Percentiles rank a stretch among this genome's conserved stretches.
Conservation (phyloP, 2,329 filamentous ascomycete species). For the Thielaviopsis ethacetica region DNA sequence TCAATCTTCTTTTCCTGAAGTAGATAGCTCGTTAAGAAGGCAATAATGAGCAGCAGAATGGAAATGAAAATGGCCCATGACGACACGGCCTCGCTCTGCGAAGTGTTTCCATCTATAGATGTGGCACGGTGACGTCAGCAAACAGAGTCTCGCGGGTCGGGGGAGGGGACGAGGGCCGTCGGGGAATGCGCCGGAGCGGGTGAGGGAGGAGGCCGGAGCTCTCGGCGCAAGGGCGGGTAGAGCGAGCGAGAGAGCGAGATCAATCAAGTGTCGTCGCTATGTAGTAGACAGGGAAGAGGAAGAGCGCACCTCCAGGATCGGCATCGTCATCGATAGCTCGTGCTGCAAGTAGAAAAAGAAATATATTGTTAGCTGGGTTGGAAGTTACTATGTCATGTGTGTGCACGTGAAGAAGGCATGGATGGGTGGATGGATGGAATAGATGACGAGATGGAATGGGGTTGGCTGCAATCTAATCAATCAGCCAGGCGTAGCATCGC, state of each 20-base stretch:
- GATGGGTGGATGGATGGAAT: too few relatives aligned
- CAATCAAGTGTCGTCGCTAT: too few relatives aligned
- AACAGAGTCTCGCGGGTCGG: too few relatives aligned
- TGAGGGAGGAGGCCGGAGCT: too few relatives aligned
- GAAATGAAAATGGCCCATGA: constrained; percentile 97
- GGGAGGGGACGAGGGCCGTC: too few relatives aligned
- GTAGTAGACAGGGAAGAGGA: not conserved
- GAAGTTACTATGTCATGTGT: too few relatives aligned
- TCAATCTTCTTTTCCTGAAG: constrained; percentile 94
- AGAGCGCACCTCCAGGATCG: constrained; percentile 13
- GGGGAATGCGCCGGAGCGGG: too few relatives aligned
- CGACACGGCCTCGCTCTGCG: constrained; percentile 83
- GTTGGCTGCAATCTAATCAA: not conserved
- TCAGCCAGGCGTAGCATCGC: not conserved
- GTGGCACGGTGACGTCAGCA: too few relatives aligned
- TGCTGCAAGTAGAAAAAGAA: constrained; percentile 1
- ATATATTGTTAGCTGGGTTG: constrained; percentile 6
- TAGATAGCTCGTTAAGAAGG: constrained; percentile 93
- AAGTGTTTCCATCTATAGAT: constrained; percentile 49
- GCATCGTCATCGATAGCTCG: constrained; percentile 13
- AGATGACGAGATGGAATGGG: too few relatives aligned
- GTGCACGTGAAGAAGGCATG: not conserved
- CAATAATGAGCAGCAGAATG: constrained; percentile 81
- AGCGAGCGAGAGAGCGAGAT: too few relatives aligned
- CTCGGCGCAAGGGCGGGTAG: too few relatives aligned